Percentiles rank a stretch among this genome's conserved stretches.
phyloP scores from a whole-genome alignment of 305 asterid species.

The Fraxinus latifolia region DNA sequence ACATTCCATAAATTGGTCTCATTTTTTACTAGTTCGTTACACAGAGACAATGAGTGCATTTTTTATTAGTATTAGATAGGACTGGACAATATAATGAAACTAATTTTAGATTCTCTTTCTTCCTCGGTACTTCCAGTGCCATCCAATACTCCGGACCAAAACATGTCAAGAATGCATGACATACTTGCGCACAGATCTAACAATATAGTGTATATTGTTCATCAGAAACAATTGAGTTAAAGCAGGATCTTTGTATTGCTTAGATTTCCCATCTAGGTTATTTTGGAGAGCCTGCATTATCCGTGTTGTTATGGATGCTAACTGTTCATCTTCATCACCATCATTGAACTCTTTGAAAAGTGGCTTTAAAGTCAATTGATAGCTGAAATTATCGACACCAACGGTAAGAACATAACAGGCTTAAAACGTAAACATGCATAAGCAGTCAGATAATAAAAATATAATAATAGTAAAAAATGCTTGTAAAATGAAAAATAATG shows the following conservation, averaged over 20 bases:
- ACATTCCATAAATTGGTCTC: slow-evolving; percentile 2
- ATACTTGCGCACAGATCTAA: slow-evolving; percentile 92
- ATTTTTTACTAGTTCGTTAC: neutral
- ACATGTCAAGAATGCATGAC: slow-evolving; percentile 13
- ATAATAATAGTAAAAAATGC: neutral
- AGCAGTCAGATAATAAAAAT: slow-evolving; percentile 4
- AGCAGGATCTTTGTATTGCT: slow-evolving; percentile 91
- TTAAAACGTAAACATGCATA: neutral
- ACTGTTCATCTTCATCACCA: slow-evolving; percentile 54
- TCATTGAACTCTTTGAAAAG: slow-evolving; percentile 63
- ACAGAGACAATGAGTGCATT: neutral
- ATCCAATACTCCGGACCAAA: neutral
- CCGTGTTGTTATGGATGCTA: slow-evolving; percentile 68
- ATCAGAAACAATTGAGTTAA: slow-evolving; percentile 83
- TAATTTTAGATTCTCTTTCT: neutral
- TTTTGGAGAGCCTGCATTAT: slow-evolving; percentile 90
- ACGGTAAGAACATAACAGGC: slow-evolving; percentile 12
- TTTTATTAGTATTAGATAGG: neutral
- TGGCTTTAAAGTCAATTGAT: slow-evolving; percentile 78
- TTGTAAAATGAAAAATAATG: neutral
- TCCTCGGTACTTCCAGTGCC: neutral
- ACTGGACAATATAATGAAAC: neutral
- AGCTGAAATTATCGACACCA: slow-evolving; percentile 51
- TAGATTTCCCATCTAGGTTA: slow-evolving; percentile 88
- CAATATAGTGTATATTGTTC: slow-evolving; percentile 93